Evolutionary conservation across 805 yeast species (phyloP).

Genomic region (Ogataea parapolymorpha): DNA sequence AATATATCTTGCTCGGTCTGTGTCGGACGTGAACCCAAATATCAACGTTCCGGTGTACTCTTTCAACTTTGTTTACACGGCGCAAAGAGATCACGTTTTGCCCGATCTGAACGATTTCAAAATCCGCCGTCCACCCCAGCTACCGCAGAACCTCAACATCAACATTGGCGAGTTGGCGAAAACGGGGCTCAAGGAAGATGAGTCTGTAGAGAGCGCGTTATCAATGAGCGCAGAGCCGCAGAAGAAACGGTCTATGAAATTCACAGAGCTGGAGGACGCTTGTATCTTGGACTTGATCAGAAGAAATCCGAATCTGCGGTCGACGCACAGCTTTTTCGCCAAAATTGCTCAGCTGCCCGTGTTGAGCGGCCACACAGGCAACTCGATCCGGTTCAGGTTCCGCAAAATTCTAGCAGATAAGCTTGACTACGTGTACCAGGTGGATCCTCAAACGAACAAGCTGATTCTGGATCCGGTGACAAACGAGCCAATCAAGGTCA

Average conservation of each 20-base stretch:
- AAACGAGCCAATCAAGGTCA: conserved; percentile 39
- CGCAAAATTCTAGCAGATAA: conserved; percentile 42
- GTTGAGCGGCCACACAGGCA: conserved; percentile 67
- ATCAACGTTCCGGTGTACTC: conserved; percentile 20
- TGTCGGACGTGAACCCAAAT: conserved; percentile 15
- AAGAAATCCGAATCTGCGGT: conserved; percentile 60
- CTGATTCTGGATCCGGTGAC: conserved; percentile 39
- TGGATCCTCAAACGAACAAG: conserved; percentile 41
- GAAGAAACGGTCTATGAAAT: conserved; percentile 42
- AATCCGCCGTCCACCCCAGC: conserved; percentile 22
- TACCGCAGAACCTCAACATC: conserved; percentile 23
- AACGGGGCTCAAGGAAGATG: conserved; percentile 3
- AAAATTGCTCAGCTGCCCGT: conserved; percentile 49
- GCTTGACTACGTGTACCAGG: conserved; percentile 47
- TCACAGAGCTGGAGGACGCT: conserved; percentile 63
- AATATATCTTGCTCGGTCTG: conserved; percentile 19
- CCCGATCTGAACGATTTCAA: conserved; percentile 21
- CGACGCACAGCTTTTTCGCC: conserved; percentile 64
- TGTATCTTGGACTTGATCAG: conserved; percentile 65
- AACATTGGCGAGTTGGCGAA: conserved; percentile 25
- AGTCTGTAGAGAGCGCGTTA: background rate
- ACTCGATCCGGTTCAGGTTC: conserved; percentile 65
- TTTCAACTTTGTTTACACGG: conserved; percentile 23
- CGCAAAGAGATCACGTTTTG: conserved; percentile 15
- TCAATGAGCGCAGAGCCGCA: conserved; percentile 17